Base-by-base conservation (phyloP, 1,139 yeast species). In the Protomyces lactucae-debilis region DNA sequence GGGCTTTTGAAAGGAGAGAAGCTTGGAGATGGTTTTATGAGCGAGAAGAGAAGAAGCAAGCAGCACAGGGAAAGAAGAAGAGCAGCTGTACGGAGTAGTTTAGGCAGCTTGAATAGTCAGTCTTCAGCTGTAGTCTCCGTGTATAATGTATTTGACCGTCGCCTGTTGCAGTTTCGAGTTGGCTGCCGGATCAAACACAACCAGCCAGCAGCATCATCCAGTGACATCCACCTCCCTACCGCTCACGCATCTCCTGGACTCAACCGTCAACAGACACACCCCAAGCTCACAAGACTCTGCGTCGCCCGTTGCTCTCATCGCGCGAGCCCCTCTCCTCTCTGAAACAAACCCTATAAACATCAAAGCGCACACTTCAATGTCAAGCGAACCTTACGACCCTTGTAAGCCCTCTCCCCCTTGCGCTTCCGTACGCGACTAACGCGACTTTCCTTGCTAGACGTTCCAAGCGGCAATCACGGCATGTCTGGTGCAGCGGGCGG, bases 301-400 rank as follows among this genome's bases (percentile, higher is more conserved):
- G 32, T 28, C 32, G 32, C 32, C 32, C 32, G 1, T 28, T 28
- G 9, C 43, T 14, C n/a, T 14, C n/a, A 14, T n/a, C 43, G 43
- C 9, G 43, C 43, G 43, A 12, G 1, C 9, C 16, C 43, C 9
- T 37, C 43, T 37, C 16, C 6, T 14, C 43, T 37, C 43, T n/a
- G 14, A 14, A 5, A 5, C 14, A 3, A n/a, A 37, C 43, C 14
- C 43, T 37, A 37, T 9, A 28, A 28, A 28, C 32, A 6, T 28
- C 32, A 12, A 37, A 37, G 16, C 43, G 43, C 43, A 37, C 14
- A n/a, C 60, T 14, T 14, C 12, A 10, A 61, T 60, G 64, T 56
- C 66, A 9, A 64, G 40, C 60, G 61, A 54, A 48, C 64, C 64
- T 39, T 60, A 60, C 21, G 64, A 60, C 52, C 64, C 64, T 16